phyloP scores from a whole-genome alignment of 805 yeast genomes.

The Kodamaea fukazawae region DNA sequence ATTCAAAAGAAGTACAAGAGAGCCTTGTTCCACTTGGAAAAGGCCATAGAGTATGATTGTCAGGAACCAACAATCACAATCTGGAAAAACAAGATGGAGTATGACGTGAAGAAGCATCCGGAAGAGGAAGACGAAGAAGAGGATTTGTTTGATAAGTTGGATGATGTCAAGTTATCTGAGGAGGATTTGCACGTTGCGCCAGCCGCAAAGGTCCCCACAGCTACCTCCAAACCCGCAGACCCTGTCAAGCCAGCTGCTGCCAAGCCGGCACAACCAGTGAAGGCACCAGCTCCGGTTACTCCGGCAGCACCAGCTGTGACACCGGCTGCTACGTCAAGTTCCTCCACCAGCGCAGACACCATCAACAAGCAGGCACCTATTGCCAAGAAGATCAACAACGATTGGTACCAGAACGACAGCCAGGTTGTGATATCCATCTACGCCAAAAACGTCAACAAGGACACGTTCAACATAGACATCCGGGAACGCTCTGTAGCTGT shows the following conservation, averaged over 20 bases:
- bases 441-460: constrained; percentile 60
- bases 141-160: constrained; percentile 3
- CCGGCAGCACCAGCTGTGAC: too few relatives aligned
- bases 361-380: constrained; percentile 41
- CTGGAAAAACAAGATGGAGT: constrained; percentile 43
- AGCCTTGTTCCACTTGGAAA: constrained; percentile 42
- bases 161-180: constrained; percentile 1
- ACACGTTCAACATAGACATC: constrained; percentile 42
- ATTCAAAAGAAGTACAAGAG: constrained; percentile 38
- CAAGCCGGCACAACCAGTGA: not conserved
- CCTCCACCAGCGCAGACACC: constrained; percentile 28
- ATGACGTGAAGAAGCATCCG: constrained; percentile 28
- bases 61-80: constrained; percentile 46
- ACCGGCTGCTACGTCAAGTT: too few relatives aligned
- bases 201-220: not conserved
- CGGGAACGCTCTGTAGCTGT: constrained; percentile 34
- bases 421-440: constrained; percentile 67
- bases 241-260: too few relatives aligned
- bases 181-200: constrained; percentile 8
- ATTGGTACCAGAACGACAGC: constrained; percentile 59
- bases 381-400: constrained; percentile 35
- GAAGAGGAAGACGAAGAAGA: constrained; percentile 12
- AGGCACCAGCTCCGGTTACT: not conserved
- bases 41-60: constrained; percentile 43
- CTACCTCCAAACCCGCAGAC: too few relatives aligned